Base-by-base conservation (phyloP, 192 early-diverging fungal genomes). In the Linnemannia schmuckeri region DNA sequence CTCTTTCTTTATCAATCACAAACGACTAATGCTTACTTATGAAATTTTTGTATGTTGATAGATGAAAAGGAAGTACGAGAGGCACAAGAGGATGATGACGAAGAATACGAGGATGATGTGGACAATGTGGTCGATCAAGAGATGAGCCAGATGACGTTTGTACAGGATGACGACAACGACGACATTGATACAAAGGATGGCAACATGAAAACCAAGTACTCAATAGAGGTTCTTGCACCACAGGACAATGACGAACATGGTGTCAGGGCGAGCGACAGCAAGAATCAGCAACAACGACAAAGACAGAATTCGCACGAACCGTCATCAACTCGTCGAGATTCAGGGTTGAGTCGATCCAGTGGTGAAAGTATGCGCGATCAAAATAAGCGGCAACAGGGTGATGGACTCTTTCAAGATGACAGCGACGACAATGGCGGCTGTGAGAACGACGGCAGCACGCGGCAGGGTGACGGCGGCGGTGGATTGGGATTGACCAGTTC, bases 11-110 rank as follows among this genome's bases (percentile, higher is more conserved):
- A 2, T 1, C 44, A 10, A 15, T 2, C 12, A 6, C 9, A 24
- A 10, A 42, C 8, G 22, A 17, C 24, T 12, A 9, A n/a, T 17
- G n/a, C 37, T 27, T 15, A 38, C 22, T n/a, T 1, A n/a, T 37
- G 40, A 24, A 20, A 10, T 9, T 4, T 42, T 35, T 55, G 9
- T 38, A 24, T 47, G 17, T 33, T 22, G 49, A 72, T 61, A 80
- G 78, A 74, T 54, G 78, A 80, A 35, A 80, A 80, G 30, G 78
- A 80, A 72, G 47, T 79, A 17, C 37, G 15, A 37, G 70, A 79
- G 24, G 77, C 30, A 15, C 27, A 74, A 80, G 41, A 44, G 73
- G 54, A 17, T 71, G 15, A 61, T 24, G 15, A 68, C 4, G 76
- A 33, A 17, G 78, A 71, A 35, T 70, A 77, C 17, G 61, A 30